These are phyloP conservation scores for Hirsutella minnesotensis DNA, from an alignment of 2,329 filamentous ascomycete genomes.

Conservation along the genomic window DNA sequence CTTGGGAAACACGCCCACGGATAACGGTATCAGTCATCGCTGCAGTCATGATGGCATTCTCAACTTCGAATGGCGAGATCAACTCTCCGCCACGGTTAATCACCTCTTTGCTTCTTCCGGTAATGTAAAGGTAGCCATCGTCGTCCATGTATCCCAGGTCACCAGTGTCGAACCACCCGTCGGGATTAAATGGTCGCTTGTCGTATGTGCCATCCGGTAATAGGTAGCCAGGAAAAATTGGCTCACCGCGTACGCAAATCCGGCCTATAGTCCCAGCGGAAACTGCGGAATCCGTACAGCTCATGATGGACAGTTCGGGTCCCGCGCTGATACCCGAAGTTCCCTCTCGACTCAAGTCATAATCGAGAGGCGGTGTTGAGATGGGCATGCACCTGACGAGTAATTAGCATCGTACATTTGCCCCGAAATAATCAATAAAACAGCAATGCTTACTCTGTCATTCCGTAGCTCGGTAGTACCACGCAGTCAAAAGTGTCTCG, in stretches of 20 bases:
- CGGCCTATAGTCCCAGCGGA: slow-evolving; percentile 26
- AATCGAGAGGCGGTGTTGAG: slow-evolving; percentile 40
- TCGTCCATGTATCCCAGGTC: slow-evolving; percentile 40
- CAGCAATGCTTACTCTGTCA: slow-evolving; percentile 37
- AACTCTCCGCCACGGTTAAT: slow-evolving; percentile 47
- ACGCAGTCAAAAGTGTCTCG: slow-evolving; percentile 37
- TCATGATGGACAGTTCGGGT: slow-evolving; percentile 37
- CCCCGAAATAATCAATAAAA: too few species aligned
- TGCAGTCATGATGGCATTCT: slow-evolving; percentile 39
- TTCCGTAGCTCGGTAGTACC: slow-evolving; percentile 44
- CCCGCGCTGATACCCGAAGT: slow-evolving; percentile 41
- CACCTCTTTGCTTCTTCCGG: slow-evolving; percentile 42
- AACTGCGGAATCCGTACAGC: slow-evolving; percentile 23
- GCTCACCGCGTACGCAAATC: slow-evolving; percentile 39
- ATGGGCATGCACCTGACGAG: slow-evolving; percentile 40
- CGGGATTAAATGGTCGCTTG: slow-evolving; percentile 29
- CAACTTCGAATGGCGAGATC: slow-evolving; percentile 48
- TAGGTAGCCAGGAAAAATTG: slow-evolving; percentile 39
- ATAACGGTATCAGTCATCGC: slow-evolving; percentile 29
- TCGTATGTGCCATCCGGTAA: slow-evolving; percentile 28
- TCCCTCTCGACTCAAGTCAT: slow-evolving; percentile 36
- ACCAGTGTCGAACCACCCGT: slow-evolving; percentile 43
- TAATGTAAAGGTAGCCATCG: slow-evolving; percentile 41
- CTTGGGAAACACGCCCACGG: slow-evolving; percentile 32
- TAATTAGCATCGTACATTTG: not conserved